These are phyloP conservation scores for Tardiomyces depauwii DNA, from an alignment of 1,139 yeast genomes.

Conservation along the genomic window DNA sequence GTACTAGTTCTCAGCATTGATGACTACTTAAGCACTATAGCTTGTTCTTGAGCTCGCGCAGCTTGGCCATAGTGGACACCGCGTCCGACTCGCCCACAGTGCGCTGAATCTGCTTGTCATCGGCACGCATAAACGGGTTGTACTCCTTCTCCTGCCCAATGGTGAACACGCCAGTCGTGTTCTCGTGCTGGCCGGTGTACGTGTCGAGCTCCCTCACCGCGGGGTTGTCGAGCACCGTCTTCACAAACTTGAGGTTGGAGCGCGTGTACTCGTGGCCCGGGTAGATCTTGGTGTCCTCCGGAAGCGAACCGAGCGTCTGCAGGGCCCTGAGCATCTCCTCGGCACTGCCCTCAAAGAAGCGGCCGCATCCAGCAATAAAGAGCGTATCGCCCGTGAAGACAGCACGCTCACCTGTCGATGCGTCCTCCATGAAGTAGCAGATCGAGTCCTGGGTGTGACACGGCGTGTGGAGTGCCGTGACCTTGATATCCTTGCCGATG, in stretches of 20 bases:
- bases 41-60: slow-evolving; percentile 61
- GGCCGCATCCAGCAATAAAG: slow-evolving; percentile 90
- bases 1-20: no score
- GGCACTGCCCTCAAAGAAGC: slow-evolving; percentile 89
- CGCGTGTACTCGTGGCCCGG: slow-evolving; percentile 96
- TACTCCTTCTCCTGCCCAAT: slow-evolving; percentile 69
- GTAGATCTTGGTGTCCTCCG: slow-evolving; percentile 56
- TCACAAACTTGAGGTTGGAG: slow-evolving; percentile 67
- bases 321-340: slow-evolving; percentile 68
- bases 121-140: slow-evolving; percentile 83
- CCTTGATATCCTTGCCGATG: slow-evolving; percentile 49
- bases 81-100: slow-evolving; percentile 35
- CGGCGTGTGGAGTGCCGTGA: slow-evolving; percentile 87
- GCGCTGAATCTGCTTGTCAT: slow-evolving; percentile 43
- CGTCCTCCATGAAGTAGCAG: slow-evolving; percentile 68
- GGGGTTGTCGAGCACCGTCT: slow-evolving; percentile 42
- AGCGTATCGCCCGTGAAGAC: slow-evolving; percentile 95
- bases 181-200: slow-evolving; percentile 45
- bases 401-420: slow-evolving; percentile 47
- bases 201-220: slow-evolving; percentile 46
- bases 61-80: slow-evolving; percentile 48
- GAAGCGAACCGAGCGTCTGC: slow-evolving; percentile 47
- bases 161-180: slow-evolving; percentile 77
- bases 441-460: slow-evolving; percentile 96
- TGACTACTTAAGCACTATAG: no score